These are phyloP conservation scores for Chamaecrista fasciculata DNA, from an alignment of 306 rosid species.

Conservation along the genomic window DNA sequence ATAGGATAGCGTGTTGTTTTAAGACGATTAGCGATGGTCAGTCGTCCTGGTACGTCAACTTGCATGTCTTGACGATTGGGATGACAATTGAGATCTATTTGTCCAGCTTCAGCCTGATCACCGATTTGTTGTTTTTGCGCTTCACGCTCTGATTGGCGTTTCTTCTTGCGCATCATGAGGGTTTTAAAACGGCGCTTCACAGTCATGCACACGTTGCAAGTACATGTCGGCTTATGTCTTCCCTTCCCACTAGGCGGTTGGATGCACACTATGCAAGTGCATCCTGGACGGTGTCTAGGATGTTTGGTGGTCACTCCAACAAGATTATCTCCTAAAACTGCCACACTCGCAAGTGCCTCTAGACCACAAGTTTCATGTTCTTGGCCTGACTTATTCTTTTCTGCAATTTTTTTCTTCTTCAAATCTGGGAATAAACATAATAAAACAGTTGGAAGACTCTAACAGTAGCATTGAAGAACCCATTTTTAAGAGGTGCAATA, in stretches of 20 bases:
- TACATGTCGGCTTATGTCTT: conserved; percentile 80
- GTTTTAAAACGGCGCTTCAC: conserved; percentile 97
- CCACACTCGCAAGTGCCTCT: conserved; percentile 93
- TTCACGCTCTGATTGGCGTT: conserved; percentile 70
- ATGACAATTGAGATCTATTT: conserved; percentile 74
- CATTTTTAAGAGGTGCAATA: background rate
- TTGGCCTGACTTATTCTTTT: conserved; percentile 42
- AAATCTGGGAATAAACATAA: conserved; percentile 44
- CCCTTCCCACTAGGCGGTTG: conserved; percentile 99
- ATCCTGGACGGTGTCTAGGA: conserved; percentile 94
- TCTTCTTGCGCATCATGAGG: conserved; percentile 84
- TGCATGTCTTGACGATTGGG: conserved; percentile 65
- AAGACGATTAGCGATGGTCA: conserved; percentile 44
- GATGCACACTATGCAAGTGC: conserved; percentile 92
- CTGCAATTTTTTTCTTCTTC: conserved; percentile 59
- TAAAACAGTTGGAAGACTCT: background rate
- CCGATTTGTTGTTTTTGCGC: conserved; percentile 34
- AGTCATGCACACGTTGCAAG: conserved; percentile 90
- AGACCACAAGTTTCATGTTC: conserved; percentile 73
- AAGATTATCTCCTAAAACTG: conserved; percentile 76
- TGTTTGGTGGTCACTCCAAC: conserved; percentile 84
- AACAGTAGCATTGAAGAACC: background rate
- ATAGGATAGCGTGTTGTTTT: conserved; percentile 34
- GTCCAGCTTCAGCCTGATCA: conserved; percentile 42
- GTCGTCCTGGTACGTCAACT: conserved; percentile 42